Evolutionary conservation across 345 rosid genomes (phyloP).

Genomic region (Cardamine occulta): DNA sequence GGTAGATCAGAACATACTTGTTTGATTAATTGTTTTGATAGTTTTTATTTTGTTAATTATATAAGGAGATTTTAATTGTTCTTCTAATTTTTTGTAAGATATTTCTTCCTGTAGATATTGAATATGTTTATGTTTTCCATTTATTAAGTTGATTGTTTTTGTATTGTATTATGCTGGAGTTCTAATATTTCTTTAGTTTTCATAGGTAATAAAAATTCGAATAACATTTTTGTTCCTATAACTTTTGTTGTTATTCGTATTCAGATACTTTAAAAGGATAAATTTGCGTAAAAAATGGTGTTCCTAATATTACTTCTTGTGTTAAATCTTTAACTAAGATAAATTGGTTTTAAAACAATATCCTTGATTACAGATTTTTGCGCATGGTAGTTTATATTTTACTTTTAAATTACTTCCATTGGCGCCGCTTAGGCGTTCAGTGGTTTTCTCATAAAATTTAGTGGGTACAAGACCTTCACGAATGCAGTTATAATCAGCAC

Average conservation of each 20-base stretch:
- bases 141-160: background rate
- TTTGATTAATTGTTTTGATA: too few relatives aligned
- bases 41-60: too few relatives aligned
- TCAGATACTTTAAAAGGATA: background rate
- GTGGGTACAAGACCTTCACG: background rate
- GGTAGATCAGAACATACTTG: too few relatives aligned
- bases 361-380: background rate
- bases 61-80: background rate
- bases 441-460: background rate
- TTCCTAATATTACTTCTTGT: background rate
- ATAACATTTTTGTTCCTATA: background rate
- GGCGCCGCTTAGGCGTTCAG: background rate
- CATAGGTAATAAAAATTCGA: background rate
- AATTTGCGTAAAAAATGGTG: background rate
- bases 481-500: background rate
- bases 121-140: background rate
- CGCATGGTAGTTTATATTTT: background rate
- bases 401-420: background rate
- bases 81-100: background rate
- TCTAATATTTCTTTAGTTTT: background rate
- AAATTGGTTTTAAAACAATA: constrained; percentile 4
- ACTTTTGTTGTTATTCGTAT: background rate
- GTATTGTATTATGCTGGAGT: background rate
- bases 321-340: background rate
- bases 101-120: background rate